Percentiles rank a stretch among this genome's conserved stretches.
phyloP scores from a whole-genome alignment of 441 rosid genomes.

The Mallotus japonicus region DNA sequence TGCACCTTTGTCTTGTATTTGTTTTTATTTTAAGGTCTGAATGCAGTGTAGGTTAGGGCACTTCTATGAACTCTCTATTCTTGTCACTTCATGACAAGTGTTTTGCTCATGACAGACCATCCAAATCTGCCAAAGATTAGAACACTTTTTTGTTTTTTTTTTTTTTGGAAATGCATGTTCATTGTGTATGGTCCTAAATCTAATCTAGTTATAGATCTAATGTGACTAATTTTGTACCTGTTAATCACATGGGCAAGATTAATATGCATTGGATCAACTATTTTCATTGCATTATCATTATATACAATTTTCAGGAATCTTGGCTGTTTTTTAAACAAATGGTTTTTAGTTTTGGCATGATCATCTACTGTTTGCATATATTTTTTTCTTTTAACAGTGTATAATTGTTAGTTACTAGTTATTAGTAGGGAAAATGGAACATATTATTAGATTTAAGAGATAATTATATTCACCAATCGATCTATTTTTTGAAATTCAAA shows the following conservation, averaged over 20 bases:
- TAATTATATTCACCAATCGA: no score
- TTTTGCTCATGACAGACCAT: background rate
- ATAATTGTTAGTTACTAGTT: no score
- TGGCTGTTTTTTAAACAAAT: background rate
- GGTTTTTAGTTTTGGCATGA: no score
- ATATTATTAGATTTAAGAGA: no score
- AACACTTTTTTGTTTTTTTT: no score
- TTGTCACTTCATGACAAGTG: background rate
- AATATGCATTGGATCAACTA: background rate
- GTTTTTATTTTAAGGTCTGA: slow-evolving; percentile 14
- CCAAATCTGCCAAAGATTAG: slow-evolving; percentile 5
- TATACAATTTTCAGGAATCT: background rate
- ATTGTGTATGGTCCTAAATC: no score
- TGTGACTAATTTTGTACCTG: slow-evolving; percentile 7
- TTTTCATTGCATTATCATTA: background rate
- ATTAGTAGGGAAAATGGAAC: no score
- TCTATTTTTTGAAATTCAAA: no score
- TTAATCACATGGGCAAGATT: slow-evolving; percentile 1
- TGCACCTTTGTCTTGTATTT: slow-evolving; percentile 16
- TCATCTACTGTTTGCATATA: no score
- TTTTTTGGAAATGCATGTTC: no score
- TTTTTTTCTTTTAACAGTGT: no score
- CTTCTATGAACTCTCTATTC: background rate
- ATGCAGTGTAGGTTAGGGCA: slow-evolving; percentile 25
- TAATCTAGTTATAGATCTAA: no score